Conservation (phyloP, 2,329 filamentous ascomycete genomes). For the Colletotrichum tropicale region DNA sequence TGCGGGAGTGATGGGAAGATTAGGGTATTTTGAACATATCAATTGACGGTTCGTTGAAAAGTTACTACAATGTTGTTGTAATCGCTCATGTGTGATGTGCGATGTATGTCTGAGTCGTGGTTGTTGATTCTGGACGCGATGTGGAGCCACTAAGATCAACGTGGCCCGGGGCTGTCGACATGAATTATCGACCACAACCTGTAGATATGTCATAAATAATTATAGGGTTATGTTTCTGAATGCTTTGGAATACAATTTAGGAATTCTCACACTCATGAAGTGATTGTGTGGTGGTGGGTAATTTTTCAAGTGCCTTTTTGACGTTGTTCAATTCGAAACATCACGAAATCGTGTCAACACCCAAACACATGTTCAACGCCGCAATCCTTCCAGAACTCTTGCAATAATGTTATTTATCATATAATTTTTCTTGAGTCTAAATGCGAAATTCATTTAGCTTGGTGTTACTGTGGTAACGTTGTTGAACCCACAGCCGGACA, state of each 20-base stretch:
- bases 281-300: not conserved
- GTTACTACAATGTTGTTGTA: fast-evolving
- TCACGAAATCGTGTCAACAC: fast-evolving
- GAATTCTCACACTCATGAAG: fast-evolving
- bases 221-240: fast-evolving
- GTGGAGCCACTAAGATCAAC: fast-evolving
- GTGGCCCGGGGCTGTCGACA: not conserved
- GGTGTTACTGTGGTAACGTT: too few species aligned
- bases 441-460: too few species aligned
- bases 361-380: fast-evolving
- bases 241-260: not conserved
- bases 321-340: fast-evolving
- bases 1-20: constrained; percentile 10
- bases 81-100: not conserved
- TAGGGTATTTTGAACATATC: fast-evolving
- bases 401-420: fast-evolving
- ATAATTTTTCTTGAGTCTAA: too few species aligned
- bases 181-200: not conserved
- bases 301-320: not conserved
- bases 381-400: not conserved
- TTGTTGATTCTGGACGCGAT: not conserved
- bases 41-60: not conserved
- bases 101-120: not conserved
- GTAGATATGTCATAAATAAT: not conserved
- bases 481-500: too few species aligned